Base-by-base conservation (phyloP, 1,284 basidiomycete genomes). In the Boletellus dicymbophilus region DNA sequence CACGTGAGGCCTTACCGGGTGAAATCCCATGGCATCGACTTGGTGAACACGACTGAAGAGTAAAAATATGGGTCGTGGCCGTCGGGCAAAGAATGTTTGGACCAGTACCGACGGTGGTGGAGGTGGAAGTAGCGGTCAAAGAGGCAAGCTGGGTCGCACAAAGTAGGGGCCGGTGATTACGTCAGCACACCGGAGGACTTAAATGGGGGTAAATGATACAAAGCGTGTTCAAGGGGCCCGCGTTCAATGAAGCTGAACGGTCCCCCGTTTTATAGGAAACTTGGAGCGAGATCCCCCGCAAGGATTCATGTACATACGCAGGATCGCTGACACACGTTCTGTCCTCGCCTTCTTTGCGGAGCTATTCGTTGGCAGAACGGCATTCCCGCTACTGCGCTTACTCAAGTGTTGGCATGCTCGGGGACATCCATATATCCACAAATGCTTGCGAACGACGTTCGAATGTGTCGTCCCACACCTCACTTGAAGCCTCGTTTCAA, bases 1-100 rank as follows among this genome's bases (percentile, higher is more conserved):
- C 23, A 37, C 38, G 30, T 27, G 20, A 28, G 21, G 31, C 37
- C 62, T 53, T 30, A 69, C 65, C 26, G 63, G 66, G 23, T 69
- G 55, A 34, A 68, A 68, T 11, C 52, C 20, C 64, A 66, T 66
- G 52, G 33, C 21, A 46, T 42, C 18, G 4, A 27, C 23, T 23
- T 11, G 10, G 30, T 15, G 22, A 28, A 26, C 16, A 10, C 6
- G 15, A 27, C 10, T 6, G 36, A 1, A 48, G 36, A 21, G 23
- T 36, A 22, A n/a, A 18, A 26, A 10, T n/a, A 12, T 26, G 33
- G 11, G 46, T 25, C 50, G 55, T 49, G 50, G 18, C 26, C 18
- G 54, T 41, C 31, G 49, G n/a, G n/a, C 43, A 26, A 38, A 39
- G 30, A 49, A 30, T 22, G 27, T 9, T 16, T 2, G 11, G 38